phyloP scores from a whole-genome alignment of 441 rosid genomes.

The Gossypium gossypioides region DNA sequence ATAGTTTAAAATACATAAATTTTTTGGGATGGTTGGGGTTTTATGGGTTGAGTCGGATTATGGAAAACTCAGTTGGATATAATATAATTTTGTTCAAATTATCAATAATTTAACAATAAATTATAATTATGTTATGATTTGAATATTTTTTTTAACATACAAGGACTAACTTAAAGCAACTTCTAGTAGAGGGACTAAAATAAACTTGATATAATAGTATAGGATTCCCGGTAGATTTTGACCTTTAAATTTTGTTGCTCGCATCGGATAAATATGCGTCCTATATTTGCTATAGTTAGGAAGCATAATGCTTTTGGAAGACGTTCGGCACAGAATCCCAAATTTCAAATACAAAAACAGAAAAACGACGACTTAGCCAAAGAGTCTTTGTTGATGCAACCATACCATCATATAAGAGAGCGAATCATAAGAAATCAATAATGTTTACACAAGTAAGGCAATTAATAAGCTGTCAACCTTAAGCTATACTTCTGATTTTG shows the following conservation, averaged over 20 bases:
- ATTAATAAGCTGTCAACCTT: not conserved
- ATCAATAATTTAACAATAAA: no score
- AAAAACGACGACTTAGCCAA: not conserved
- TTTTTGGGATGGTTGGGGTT: no score
- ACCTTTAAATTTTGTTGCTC: no score
- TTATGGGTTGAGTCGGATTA: no score
- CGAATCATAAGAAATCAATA: not conserved
- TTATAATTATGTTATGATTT: no score
- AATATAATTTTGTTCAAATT: no score
- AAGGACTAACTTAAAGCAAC: no score
- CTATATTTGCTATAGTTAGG: not conserved
- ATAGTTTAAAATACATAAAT: no score
- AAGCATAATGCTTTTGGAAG: not conserved
- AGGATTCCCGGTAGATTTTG: not conserved
- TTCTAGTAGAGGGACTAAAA: no score
- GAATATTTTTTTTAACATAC: no score
- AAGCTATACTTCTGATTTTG: not conserved
- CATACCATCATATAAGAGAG: not conserved
- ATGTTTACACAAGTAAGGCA: not conserved
- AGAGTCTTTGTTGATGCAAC: not conserved
- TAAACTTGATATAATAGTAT: no score
- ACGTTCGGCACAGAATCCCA: not conserved
- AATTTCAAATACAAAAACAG: not conserved
- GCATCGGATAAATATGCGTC: not conserved
- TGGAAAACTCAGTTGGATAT: no score